These are phyloP conservation scores for Syzygium aqueum DNA, from an alignment of 345 rosid species.

Conservation along the genomic window DNA sequence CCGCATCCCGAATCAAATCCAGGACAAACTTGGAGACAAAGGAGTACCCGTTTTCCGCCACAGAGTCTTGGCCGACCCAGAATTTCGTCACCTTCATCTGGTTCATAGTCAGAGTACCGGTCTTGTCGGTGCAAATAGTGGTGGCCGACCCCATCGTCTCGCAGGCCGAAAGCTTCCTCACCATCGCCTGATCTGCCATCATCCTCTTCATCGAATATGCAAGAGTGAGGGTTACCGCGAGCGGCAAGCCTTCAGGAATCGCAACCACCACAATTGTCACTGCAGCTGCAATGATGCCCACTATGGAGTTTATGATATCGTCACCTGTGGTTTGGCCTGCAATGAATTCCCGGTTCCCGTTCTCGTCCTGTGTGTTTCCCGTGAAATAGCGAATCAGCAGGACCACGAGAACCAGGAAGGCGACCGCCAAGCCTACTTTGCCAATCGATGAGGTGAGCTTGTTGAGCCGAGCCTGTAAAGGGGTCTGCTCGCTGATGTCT, in stretches of 20 bases:
- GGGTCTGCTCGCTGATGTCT: conserved; percentile 44
- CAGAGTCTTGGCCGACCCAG: conserved; percentile 41
- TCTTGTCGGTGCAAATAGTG: conserved; percentile 63
- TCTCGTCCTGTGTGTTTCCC: conserved; percentile 45
- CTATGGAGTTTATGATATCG: conserved; percentile 43
- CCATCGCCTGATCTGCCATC: conserved; percentile 80
- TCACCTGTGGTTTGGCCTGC: conserved; percentile 34
- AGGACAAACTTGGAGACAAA: conserved; percentile 23
- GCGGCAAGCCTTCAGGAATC: conserved; percentile 69
- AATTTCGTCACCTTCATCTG: conserved; percentile 58
- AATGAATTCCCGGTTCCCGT: conserved; percentile 30
- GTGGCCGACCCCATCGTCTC: conserved; percentile 87
- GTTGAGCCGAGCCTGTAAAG: conserved; percentile 51
- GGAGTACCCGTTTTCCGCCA: conserved; percentile 5
- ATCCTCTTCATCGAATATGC: conserved; percentile 77
- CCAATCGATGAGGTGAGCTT: conserved; percentile 62
- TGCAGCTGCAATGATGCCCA: conserved; percentile 54
- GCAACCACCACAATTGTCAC: conserved; percentile 72
- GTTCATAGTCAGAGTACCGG: conserved; percentile 70
- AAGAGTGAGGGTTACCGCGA: conserved; percentile 69
- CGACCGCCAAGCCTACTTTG: conserved; percentile 53
- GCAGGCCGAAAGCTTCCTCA: conserved; percentile 62
- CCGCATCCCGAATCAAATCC: conserved; percentile 47
- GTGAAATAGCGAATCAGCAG: conserved; percentile 61
- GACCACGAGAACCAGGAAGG: conserved; percentile 54